Evolutionary conservation across 108 stramenopile genomes (phyloP), one percentile per base, ranked within the genome.

Genomic region (Nannochloropsis granulata): DNA sequence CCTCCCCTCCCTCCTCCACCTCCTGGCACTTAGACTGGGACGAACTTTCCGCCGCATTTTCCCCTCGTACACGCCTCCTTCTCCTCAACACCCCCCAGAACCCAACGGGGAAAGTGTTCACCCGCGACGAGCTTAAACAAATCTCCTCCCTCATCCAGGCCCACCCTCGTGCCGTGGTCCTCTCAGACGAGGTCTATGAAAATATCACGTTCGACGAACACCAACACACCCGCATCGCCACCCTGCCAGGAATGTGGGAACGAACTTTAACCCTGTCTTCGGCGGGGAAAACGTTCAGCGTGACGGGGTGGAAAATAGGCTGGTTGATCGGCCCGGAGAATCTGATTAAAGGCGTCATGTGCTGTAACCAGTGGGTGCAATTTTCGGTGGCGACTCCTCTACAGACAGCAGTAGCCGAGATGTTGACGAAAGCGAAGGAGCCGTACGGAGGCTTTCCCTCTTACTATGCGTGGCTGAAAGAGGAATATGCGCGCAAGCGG

Each of bases 251-350:
- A 78, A 91, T 94, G 92, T 92, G 89, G 84, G 92, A 95, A 80
- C 89, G 92, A 24, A 94, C 93, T 21, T 89, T 99, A 19, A 98
- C 97, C 0, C 93, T 99, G 19, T 97, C 95, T 13, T 96, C 95
- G n/a, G 95, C 97, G 5, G 98, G 98, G 11, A 99, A 99, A 86
- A 98, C 98, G 11, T 99, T 99, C 84, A 96, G 95, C 23, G 95
- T 95, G 12, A 99, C 98, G 0, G 98, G 98, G 12, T 99, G 98
- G 98, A 87, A 98, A 90, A 94, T 96, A 16, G 97, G 97, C 23
- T 98, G 96, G 95, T 91, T 93, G 84, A 88, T 96, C 80, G 97
- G 94, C 23, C 96, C 97, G 8, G 83, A 87, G 19, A 89, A 88
- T 11, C 87, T 96, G 78, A 89, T 93, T 12, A 85, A 90, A 12